Percentiles rank a stretch among this genome's conserved stretches.
Conservation (phyloP, 805 yeast species). For the Torulaspora microellipsoides region DNA sequence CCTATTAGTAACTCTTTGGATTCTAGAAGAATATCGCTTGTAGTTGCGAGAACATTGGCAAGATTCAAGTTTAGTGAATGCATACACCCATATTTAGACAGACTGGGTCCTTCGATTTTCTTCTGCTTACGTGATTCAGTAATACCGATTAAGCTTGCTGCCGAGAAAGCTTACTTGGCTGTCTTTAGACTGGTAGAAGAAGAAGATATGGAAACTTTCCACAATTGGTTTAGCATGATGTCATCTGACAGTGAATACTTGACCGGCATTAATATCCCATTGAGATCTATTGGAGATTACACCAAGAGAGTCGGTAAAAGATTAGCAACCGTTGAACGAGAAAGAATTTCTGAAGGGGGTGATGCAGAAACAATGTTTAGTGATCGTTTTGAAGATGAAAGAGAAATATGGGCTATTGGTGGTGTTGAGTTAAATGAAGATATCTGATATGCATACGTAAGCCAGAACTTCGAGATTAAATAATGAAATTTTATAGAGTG, state of each 20-base stretch:
- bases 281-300: constrained; percentile 81
- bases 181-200: constrained; percentile 72
- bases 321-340: constrained; percentile 82
- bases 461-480: background rate
- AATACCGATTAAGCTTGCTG: constrained; percentile 89
- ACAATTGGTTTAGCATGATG: constrained; percentile 54
- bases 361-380: constrained; percentile 80
- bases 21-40: constrained; percentile 72
- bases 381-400: constrained; percentile 81
- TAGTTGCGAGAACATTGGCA: constrained; percentile 69
- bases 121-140: constrained; percentile 79
- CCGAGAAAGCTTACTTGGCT: constrained; percentile 81
- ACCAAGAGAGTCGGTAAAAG: constrained; percentile 86
- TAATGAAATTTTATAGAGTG: background rate
- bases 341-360: constrained; percentile 84
- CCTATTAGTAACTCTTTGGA: constrained; percentile 66
- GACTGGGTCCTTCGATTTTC: constrained; percentile 69
- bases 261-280: constrained; percentile 47
- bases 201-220: constrained; percentile 47
- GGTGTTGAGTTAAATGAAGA: constrained; percentile 47
- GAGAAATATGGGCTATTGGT: constrained; percentile 86
- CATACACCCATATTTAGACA: constrained; percentile 50
- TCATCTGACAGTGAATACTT: constrained; percentile 33
- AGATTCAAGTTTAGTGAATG: constrained; percentile 50
- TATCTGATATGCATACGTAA: constrained; percentile 11